Evolutionary conservation across 1,284 basidiomycete species (phyloP), one percentile per base, ranked within the genome.

Genomic region (Cystobasidiaceae sp.): DNA sequence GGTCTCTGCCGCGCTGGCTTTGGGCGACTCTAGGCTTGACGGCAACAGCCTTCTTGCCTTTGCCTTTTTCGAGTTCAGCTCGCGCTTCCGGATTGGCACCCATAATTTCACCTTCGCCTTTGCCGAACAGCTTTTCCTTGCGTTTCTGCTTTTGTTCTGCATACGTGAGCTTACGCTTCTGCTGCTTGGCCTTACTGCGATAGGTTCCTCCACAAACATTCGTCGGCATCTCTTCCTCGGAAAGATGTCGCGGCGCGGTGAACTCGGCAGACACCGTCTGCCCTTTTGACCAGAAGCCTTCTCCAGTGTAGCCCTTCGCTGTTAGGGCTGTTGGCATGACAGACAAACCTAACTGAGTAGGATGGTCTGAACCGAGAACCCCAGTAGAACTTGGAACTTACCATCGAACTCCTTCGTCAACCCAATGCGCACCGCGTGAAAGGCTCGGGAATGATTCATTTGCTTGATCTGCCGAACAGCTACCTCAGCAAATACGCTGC

Each of bases 361-460:
- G 37, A 32, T 1, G 17, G 28, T 21, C 17, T n/a, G n/a, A n/a
- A n/a, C n/a, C n/a, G n/a, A n/a, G n/a, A n/a, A n/a, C n/a, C n/a
- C n/a, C n/a, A n/a, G n/a, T n/a, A n/a, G n/a, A n/a, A n/a, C n/a
- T n/a, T 21, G 9, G 17, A 9, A 11, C 61, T 27, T 32, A 64
- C 61, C 61, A 37, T 64, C 61, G 15, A 46, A 49, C 39, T 64
- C 61, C 41, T 64, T 56, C 11, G 52, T 52, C 17, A 44, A 64
- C 15, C 52, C 52, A 17, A 64, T 64, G 8, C 61, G 50, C 15
- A 64, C 61, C 2, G 43, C 51, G 32, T 64, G 61, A 28, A 64
- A 64, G n/a, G 51, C 51, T 45, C 30, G 41, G 3, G 61, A 64
- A 41, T 64, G 61, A 27, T 64, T 64, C 61, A 64, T 64, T 27